phyloP scores from a whole-genome alignment of 2,329 filamentous ascomycete genomes.

The Volutella citrinella region DNA sequence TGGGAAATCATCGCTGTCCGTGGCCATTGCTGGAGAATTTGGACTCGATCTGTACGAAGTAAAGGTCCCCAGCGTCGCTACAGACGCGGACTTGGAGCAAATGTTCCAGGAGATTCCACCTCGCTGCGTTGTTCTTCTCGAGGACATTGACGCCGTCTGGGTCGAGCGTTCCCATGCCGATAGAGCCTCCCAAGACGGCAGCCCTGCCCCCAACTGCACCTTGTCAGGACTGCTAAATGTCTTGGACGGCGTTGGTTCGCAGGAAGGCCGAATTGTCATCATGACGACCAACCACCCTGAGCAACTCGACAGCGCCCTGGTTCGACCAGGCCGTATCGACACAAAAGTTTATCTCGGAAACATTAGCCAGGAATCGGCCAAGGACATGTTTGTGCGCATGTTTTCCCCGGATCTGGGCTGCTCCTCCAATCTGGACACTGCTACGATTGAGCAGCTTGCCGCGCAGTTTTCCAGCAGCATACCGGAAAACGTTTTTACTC shows the following conservation, averaged over 20 bases:
- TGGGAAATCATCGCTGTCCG: conserved; percentile 55
- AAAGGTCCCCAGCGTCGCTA: conserved; percentile 46
- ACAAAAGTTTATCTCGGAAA: conserved; percentile 56
- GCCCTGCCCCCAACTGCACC: conserved; percentile 35
- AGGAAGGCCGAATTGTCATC: conserved; percentile 68
- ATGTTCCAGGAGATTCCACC: conserved; percentile 52
- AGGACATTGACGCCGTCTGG: conserved; percentile 50
- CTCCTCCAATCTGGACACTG: conserved; percentile 20
- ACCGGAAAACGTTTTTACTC: conserved; percentile 43
- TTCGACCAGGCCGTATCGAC: conserved; percentile 66
- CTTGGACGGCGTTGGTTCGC: conserved; percentile 66
- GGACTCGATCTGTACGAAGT: conserved; percentile 49
- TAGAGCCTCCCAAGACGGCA: conserved; percentile 15
- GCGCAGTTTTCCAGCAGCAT: conserved; percentile 53
- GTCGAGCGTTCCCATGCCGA: conserved; percentile 21
- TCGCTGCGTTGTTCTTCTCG: conserved; percentile 52
- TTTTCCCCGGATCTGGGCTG: conserved; percentile 34
- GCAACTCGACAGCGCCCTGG: conserved; percentile 60
- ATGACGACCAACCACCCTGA: conserved; percentile 72
- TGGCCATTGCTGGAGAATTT: conserved; percentile 50
- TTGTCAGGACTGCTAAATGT: conserved; percentile 67
- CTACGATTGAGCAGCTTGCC: conserved; percentile 43
- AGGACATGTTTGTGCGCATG: conserved; percentile 47
- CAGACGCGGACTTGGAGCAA: conserved; percentile 47
- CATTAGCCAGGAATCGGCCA: conserved; percentile 41